Conservation (phyloP, 192 early-diverging fungal species). For the Endogone sp. region DNA sequence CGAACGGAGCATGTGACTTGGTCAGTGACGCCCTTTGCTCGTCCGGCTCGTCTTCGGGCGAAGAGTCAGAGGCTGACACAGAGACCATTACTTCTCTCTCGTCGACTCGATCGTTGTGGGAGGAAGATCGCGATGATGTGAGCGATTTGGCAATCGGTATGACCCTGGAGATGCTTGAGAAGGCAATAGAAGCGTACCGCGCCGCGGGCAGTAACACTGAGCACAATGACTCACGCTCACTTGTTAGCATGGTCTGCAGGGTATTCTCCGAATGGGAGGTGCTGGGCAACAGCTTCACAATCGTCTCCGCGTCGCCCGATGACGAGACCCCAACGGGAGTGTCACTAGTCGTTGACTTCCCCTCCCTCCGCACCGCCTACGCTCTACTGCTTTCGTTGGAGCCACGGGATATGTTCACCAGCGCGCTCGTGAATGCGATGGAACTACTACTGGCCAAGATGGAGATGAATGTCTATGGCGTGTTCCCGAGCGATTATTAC, state of each 20-base stretch:
- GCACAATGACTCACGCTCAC: not conserved
- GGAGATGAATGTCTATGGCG: conserved; percentile 9
- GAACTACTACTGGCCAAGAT: conserved; percentile 6
- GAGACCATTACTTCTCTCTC: not conserved
- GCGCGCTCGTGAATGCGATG: not conserved
- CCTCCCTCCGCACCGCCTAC: not conserved
- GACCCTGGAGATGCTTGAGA: not conserved
- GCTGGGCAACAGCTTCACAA: conserved; percentile 16
- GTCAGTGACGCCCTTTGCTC: not conserved
- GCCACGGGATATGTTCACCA: not conserved
- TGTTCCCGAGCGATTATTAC: not conserved
- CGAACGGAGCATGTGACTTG: not conserved
- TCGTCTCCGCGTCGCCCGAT: not conserved
- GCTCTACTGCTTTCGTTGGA: not conserved
- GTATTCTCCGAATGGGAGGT: conserved; percentile 8
- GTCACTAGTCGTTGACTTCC: not conserved
- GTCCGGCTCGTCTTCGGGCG: not conserved
- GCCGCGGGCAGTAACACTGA: not conserved
- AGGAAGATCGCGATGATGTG: not conserved
- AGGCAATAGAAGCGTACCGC: not conserved
- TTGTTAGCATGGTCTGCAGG: not conserved
- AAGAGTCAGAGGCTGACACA: not conserved
- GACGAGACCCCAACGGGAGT: not conserved
- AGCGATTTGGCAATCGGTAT: not conserved
- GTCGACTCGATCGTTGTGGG: not conserved